Evolutionary conservation across 1,284 basidiomycete species (phyloP).

Genomic region (Sporisorium exsertum): DNA sequence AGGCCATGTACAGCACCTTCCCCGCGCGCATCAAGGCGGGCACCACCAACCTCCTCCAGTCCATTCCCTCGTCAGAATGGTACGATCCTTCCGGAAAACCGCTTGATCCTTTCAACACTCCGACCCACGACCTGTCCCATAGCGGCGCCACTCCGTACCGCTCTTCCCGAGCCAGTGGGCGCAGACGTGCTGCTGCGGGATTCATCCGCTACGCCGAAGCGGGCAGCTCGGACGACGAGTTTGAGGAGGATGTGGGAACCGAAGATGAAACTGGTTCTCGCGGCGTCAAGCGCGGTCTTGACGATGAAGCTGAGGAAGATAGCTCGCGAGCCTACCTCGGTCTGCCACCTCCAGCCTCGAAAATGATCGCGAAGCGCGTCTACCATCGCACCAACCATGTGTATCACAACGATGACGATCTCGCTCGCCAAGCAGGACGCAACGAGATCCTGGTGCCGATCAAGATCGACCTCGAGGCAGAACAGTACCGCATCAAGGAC

Average conservation of each 20-base stretch:
- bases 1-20: conserved; percentile 86
- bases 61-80: conserved; percentile 72
- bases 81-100: conserved; percentile 41
- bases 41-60: conserved; percentile 88
- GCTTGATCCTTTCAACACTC: conserved; percentile 34
- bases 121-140: conserved; percentile 20
- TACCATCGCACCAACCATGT: conserved; percentile 74
- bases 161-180: conserved; percentile 30
- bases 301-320: conserved; percentile 52
- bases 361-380: conserved; percentile 76
- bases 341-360: conserved; percentile 82
- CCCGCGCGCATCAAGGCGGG: conserved; percentile 92
- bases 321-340: conserved; percentile 80
- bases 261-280: conserved; percentile 49
- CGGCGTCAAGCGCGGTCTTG: conserved; percentile 43
- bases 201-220: conserved; percentile 61
- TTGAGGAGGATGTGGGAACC: conserved; percentile 39
- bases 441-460: conserved; percentile 86
- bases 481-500: conserved; percentile 89
- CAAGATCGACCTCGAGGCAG: conserved; percentile 92
- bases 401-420: conserved; percentile 74
- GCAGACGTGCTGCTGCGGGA: conserved; percentile 36
- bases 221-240: conserved; percentile 56
- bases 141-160: conserved; percentile 25
- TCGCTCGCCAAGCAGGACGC: conserved; percentile 53